Conservation (phyloP, 768 basidiomycete genomes). For the Kwoniella sp. region DNA sequence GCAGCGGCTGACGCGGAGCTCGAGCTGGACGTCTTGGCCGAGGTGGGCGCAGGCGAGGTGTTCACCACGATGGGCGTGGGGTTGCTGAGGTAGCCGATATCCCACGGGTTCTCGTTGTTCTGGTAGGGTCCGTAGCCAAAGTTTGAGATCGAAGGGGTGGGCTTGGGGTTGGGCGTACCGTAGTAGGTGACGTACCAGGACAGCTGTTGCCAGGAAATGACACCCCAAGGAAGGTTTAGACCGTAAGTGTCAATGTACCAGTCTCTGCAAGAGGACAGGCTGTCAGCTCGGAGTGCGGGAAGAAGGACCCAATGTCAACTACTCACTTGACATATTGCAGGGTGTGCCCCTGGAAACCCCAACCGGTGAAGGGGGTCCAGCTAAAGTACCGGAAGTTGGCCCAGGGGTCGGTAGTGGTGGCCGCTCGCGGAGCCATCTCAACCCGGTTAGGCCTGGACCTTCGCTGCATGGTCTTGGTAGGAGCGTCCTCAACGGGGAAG, state of each 20-base stretch:
- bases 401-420: constrained; percentile 17
- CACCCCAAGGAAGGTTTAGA: constrained; percentile 14
- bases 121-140: constrained; percentile 5
- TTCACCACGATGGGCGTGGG: not conserved
- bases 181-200: constrained; percentile 20
- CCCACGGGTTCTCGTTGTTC: constrained; percentile 21
- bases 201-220: constrained; percentile 13
- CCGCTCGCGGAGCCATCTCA: not conserved
- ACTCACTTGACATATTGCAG: constrained; percentile 26
- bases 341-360: constrained; percentile 23
- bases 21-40: not conserved
- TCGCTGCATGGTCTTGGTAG: not conserved
- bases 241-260: constrained; percentile 22
- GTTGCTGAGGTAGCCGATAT: not conserved
- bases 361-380: constrained; percentile 15
- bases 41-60: not conserved
- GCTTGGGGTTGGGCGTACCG: constrained; percentile 12
- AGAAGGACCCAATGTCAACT: not conserved
- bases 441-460: not conserved
- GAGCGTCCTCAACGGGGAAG: too few species aligned
- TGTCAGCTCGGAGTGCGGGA: not conserved
- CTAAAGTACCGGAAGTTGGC: constrained; percentile 13
- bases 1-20: constrained; percentile 2
- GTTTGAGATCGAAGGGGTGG: constrained; percentile 5
- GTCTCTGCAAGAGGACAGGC: constrained; percentile 1